A percentile compares a stretch with the other conserved stretches of the same genome.
phyloP scores from a whole-genome alignment of 2,329 filamentous ascomycete genomes.

The Raffaelea ambrosiae region DNA sequence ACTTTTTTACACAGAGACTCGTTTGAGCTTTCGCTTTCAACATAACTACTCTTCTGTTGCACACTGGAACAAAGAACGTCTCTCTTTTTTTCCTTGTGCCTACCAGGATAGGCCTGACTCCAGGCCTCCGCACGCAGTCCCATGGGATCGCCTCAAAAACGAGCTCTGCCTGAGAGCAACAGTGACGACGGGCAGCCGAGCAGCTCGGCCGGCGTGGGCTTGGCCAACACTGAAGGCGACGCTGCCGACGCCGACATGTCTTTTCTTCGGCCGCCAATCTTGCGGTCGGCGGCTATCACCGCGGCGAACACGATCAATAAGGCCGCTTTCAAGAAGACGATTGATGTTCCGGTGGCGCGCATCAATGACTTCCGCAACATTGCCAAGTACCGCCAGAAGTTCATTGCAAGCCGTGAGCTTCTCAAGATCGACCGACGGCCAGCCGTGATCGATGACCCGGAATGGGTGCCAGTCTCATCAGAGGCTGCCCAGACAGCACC shows the following conservation, averaged over 20 bases:
- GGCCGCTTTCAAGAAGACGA: slow-evolving; percentile 67
- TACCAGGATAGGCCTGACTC: no score
- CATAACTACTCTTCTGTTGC: no score
- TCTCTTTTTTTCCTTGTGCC: no score
- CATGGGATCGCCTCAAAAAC: slow-evolving; percentile 12
- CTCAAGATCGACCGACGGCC: slow-evolving; percentile 56
- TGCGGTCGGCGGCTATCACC: slow-evolving; percentile 61
- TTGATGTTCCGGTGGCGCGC: slow-evolving; percentile 70
- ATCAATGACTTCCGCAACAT: slow-evolving; percentile 71
- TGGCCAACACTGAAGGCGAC: background rate
- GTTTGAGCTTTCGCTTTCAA: no score
- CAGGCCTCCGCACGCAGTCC: background rate
- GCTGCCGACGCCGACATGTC: slow-evolving; percentile 30
- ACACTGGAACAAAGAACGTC: no score
- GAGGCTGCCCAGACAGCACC: slow-evolving; percentile 19
- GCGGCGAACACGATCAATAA: slow-evolving; percentile 55
- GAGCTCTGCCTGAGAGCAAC: slow-evolving; percentile 9
- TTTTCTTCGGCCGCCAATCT: slow-evolving; percentile 68
- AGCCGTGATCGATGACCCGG: slow-evolving; percentile 55
- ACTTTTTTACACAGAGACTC: no score
- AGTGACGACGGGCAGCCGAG: slow-evolving; percentile 4
- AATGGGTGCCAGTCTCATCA: slow-evolving; percentile 28
- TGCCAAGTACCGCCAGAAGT: slow-evolving; percentile 56
- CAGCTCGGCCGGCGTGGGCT: background rate
- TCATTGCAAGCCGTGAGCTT: slow-evolving; percentile 59